Conservation (phyloP, 495 filamentous ascomycete species). For the Margaritispora aquatica region DNA sequence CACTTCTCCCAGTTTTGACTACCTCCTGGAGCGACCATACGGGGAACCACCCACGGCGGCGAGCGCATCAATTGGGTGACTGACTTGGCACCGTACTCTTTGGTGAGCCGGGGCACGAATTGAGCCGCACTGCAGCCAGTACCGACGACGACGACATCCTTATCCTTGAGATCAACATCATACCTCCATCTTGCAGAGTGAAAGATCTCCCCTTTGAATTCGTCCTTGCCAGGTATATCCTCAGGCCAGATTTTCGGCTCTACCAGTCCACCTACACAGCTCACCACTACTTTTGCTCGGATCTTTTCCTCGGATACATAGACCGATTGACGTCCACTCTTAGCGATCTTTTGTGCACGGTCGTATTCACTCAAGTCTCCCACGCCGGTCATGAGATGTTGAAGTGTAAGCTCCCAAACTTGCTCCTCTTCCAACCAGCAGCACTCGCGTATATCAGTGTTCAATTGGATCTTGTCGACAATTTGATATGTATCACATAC, state of each 20-base stretch:
- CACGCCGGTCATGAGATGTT: conserved; percentile 27
- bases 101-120: conserved; percentile 33
- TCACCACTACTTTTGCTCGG: conserved; percentile 50
- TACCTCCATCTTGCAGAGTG: conserved; percentile 50
- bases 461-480: conserved; percentile 34
- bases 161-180: conserved; percentile 39
- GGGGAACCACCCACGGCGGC: conserved; percentile 53
- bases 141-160: conserved; percentile 48
- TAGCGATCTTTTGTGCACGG: conserved; percentile 19
- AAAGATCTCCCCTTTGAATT: conserved; percentile 42
- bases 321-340: conserved; percentile 21
- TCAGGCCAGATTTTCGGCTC: conserved; percentile 33
- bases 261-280: conserved; percentile 45
- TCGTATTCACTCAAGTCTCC: conserved; percentile 21
- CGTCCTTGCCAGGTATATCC: conserved; percentile 34
- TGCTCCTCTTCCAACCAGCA: conserved; percentile 36
- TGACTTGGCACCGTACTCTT: conserved; percentile 40
- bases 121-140: conserved; percentile 41
- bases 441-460: conserved; percentile 33
- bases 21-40: conserved; percentile 27
- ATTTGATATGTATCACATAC: conserved; percentile 41
- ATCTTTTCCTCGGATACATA: conserved; percentile 38
- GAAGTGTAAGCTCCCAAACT: conserved; percentile 39
- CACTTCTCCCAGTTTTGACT: conserved; percentile 28
- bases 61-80: conserved; percentile 58